Base-by-base conservation (phyloP, 2,329 filamentous ascomycete species). In the Sporothrix inflata region DNA sequence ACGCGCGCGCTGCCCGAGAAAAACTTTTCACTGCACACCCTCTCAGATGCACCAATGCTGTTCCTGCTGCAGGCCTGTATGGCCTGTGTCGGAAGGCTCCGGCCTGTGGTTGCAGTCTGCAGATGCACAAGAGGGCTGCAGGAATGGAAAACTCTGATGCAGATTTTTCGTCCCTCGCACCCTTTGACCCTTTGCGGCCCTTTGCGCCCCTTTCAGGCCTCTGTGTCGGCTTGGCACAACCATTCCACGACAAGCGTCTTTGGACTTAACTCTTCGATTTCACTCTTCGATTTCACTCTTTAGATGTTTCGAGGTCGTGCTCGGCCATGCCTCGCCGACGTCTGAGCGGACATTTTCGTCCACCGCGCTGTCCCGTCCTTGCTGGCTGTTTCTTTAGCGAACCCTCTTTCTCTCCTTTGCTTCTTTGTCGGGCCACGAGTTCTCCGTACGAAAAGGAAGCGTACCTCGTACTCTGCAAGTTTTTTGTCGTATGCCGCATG, bases 101-200 rank as follows among this genome's bases (percentile, higher is more conserved):
- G 61, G 61, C 21, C 40, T 47, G 24, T 57, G n/a, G n/a, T n/a
- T n/a, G n/a, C n/a, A n/a, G n/a, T n/a, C n/a, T n/a, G 12, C 19
- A 40, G 7, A 9, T 40, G 8, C 55, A 60, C 19, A 21, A 27
- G 38, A 60, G 49, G 53, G 68, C 55, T 49, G 69, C 55, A 70
- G 42, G 24, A 67, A 63, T 61, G 68, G 27, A 70, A 70, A 69
- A 45, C 49, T 66, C 63, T 66, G 63, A 24, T 30, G 63, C 49
- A 55, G 67, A 57, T 14, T 69, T 57, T 55, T 40, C 12, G 19
- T 40, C 16, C 34, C 11, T 34, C 21, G 4, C 49, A 53, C 49
- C 49, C 49, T 21, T 21, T 53, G 49, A 11, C 12, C 42, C 47
- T 27, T 53, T 14, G 12, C 49, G 49, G 47, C 47, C 45, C 12